These are phyloP conservation scores for Trametes villosa DNA, from an alignment of 768 basidiomycete genomes.

Conservation along the genomic window DNA sequence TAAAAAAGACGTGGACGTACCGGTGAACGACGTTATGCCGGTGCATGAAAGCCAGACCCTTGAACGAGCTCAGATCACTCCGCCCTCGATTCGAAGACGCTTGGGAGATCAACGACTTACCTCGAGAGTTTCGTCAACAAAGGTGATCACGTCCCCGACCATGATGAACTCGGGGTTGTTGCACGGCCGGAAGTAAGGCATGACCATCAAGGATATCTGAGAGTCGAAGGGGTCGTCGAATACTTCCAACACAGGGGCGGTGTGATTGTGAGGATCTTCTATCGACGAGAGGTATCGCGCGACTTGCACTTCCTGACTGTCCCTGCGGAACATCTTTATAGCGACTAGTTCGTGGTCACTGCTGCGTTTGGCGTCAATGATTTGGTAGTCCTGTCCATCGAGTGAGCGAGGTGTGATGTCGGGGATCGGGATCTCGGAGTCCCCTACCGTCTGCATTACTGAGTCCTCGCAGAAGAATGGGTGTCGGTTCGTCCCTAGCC, in stretches of 20 bases:
- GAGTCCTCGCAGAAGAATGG: constrained; percentile 23
- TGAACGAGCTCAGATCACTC: too few species aligned
- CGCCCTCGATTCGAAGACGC: too few species aligned
- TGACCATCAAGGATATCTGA: constrained; percentile 24
- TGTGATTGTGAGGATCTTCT: constrained; percentile 28
- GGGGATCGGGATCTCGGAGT: background rate
- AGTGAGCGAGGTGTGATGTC: too few species aligned
- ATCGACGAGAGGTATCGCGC: constrained; percentile 3
- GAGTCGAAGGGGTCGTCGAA: constrained; percentile 23
- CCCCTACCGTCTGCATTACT: constrained; percentile 7
- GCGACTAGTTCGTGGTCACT: constrained; percentile 9
- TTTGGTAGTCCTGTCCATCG: background rate
- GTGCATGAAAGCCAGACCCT: too few species aligned
- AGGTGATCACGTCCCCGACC: constrained; percentile 22
- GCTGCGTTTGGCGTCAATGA: constrained; percentile 24
- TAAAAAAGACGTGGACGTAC: background rate
- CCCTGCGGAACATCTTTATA: constrained; percentile 13
- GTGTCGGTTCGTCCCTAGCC: constrained; percentile 16
- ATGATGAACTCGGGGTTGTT: constrained; percentile 18
- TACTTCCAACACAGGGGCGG: constrained; percentile 27
- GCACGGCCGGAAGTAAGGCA: constrained; percentile 23
- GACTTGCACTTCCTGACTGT: constrained; percentile 19
- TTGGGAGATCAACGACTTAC: background rate
- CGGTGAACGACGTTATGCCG: too few species aligned
- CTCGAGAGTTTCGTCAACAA: constrained; percentile 2